Evolutionary conservation across 1,284 basidiomycete species (phyloP).

Genomic region (Trichosporon inkin): DNA sequence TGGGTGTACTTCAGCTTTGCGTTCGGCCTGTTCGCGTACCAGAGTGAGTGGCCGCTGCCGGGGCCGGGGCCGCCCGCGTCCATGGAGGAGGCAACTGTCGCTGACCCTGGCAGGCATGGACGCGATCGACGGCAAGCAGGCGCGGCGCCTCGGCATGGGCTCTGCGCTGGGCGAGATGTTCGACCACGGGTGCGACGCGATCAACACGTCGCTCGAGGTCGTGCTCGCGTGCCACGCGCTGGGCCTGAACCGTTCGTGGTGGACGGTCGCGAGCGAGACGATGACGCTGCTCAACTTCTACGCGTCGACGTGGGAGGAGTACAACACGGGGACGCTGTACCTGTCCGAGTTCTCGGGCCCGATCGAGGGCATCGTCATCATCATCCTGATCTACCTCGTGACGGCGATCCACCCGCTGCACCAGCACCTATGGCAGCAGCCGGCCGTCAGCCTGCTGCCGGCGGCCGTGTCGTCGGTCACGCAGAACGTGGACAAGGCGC

Average conservation of each 20-base stretch:
- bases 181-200: slow-evolving; percentile 87
- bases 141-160: slow-evolving; percentile 88
- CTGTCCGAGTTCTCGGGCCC: slow-evolving; percentile 93
- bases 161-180: slow-evolving; percentile 86
- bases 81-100: not conserved
- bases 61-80: not conserved
- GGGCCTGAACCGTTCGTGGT: slow-evolving; percentile 89
- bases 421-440: slow-evolving; percentile 67
- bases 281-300: slow-evolving; percentile 92
- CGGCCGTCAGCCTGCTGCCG: slow-evolving; percentile 36
- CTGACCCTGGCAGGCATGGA: slow-evolving; percentile 45
- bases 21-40: slow-evolving; percentile 84
- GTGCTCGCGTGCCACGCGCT: slow-evolving; percentile 77
- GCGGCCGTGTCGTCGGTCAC: slow-evolving; percentile 24
- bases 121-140: slow-evolving; percentile 73
- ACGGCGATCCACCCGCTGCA: slow-evolving; percentile 61
- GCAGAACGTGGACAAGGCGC: slow-evolving; percentile 27
- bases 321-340: slow-evolving; percentile 85
- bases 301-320: slow-evolving; percentile 85
- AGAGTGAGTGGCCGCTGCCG: slow-evolving; percentile 83
- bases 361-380: slow-evolving; percentile 90
- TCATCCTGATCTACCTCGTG: slow-evolving; percentile 71
- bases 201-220: slow-evolving; percentile 93
- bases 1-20: slow-evolving; percentile 91
- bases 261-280: slow-evolving; percentile 83